Conservation (phyloP, 768 basidiomycete species). For the Suillus placidus region DNA sequence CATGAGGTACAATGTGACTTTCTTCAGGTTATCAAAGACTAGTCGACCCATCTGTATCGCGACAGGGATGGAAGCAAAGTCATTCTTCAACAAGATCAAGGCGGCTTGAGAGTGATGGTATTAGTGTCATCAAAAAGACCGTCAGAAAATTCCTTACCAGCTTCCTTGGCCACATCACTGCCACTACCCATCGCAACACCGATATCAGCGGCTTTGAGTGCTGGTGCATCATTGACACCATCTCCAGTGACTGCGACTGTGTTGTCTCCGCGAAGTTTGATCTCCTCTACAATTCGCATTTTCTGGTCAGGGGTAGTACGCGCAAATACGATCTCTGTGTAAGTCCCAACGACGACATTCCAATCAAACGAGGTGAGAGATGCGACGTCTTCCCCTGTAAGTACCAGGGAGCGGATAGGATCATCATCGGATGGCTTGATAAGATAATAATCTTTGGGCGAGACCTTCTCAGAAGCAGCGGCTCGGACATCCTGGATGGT, state of each 20-base stretch:
- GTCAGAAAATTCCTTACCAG: slow-evolving; percentile 38
- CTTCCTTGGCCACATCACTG: slow-evolving; percentile 47
- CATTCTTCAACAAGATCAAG: slow-evolving; percentile 51
- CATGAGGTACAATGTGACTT: slow-evolving; percentile 39
- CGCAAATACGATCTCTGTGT: slow-evolving; percentile 46
- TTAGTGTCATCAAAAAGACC: slow-evolving; percentile 4
- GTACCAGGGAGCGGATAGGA: slow-evolving; percentile 35
- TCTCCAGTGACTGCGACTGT: slow-evolving; percentile 52
- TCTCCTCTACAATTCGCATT: slow-evolving; percentile 50
- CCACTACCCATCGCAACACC: slow-evolving; percentile 47
- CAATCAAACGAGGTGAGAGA: slow-evolving; percentile 35
- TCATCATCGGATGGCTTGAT: slow-evolving; percentile 38
- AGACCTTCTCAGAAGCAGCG: slow-evolving; percentile 21
- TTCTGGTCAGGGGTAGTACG: slow-evolving; percentile 53
- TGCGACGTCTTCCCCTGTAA: slow-evolving; percentile 42
- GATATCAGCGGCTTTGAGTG: slow-evolving; percentile 48
- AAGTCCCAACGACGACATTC: slow-evolving; percentile 33
- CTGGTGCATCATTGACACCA: slow-evolving; percentile 48
- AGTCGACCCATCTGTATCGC: slow-evolving; percentile 54
- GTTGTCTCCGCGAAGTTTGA: slow-evolving; percentile 42
- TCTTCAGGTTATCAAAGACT: slow-evolving; percentile 54
- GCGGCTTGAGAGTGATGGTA: slow-evolving; percentile 20
- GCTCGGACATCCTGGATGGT: slow-evolving; percentile 24
- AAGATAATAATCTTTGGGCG: slow-evolving; percentile 9
- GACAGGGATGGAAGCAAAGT: slow-evolving; percentile 52